Conservation (phyloP, 2,329 filamentous ascomycete genomes). For the Cytospora piceae region DNA sequence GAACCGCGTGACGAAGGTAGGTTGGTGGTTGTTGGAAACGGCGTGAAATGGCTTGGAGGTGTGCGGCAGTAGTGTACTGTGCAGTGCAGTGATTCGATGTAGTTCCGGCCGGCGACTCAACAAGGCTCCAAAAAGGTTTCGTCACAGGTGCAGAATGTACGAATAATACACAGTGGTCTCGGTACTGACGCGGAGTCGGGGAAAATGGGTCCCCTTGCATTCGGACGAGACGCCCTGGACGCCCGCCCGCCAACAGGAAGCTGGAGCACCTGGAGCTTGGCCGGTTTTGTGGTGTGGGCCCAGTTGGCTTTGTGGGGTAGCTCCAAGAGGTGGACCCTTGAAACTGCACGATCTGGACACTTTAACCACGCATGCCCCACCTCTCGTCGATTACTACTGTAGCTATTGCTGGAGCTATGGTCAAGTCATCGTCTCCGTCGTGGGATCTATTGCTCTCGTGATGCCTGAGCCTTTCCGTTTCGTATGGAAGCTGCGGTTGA, state of each 20-base stretch:
- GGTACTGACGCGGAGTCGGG: conserved; percentile 8
- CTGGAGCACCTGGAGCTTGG: not conserved
- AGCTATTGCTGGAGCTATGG: no score
- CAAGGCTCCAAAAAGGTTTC: conserved; percentile 29
- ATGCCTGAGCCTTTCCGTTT: not conserved
- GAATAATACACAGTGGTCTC: conserved; percentile 7
- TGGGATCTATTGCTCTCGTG: not conserved
- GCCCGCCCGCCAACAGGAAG: not conserved
- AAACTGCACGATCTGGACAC: conserved; percentile 20
- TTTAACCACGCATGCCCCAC: not conserved
- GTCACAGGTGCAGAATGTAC: conserved; percentile 21
- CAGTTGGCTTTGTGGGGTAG: conserved; percentile 26
- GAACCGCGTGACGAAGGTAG: conserved; percentile 18
- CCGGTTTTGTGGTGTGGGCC: not conserved
- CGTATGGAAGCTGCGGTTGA: not conserved
- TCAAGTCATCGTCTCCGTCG: not conserved
- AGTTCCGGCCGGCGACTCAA: conserved; percentile 4
- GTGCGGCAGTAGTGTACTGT: not conserved
- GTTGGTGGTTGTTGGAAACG: conserved; percentile 14
- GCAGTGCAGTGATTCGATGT: not conserved
- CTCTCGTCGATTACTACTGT: no score
- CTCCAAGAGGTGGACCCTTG: conserved; percentile 24
- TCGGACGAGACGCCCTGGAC: not conserved
- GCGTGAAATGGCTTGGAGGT: not conserved
- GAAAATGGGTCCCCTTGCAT: not conserved